Evolutionary conservation across 208 protist genomes (phyloP), one percentile per base, ranked within the genome.

Genomic region (Leptomonas seymouri): DNA sequence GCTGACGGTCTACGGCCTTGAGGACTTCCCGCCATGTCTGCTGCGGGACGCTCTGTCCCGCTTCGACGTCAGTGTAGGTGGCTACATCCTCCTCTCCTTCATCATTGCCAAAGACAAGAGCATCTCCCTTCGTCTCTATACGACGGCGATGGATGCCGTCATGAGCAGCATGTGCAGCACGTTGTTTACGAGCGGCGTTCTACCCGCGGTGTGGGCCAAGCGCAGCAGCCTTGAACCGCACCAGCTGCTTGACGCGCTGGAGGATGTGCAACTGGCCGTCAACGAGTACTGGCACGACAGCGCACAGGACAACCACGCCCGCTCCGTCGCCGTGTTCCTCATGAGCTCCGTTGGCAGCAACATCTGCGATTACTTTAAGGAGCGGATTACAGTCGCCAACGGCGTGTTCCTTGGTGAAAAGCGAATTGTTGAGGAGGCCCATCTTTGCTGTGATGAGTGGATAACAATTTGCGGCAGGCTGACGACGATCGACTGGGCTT

Each of bases 271-370:
- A 66, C 46, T 92, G 42, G 46, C 81, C 46, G 93, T 97, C 69
- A 85, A 66, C 49, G 90, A 95, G 27, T 94, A 90, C 78, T 97
- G 90, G 89, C 83, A 75, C 49, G 90, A 90, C 70, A 92, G 86
- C 80, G 80, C 84, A 23, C 87, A 95, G 74, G 89, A 95, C 67
- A 72, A 85, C 45, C 86, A 90, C 65, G 77, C 86, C 14, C 80
- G 81, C 42, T 76, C 87, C 15, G 77, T 95, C 41, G 66, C 74
- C 14, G 80, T 82, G 12, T 95, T 94, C 63, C 76, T 97, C 21
- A 89, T 97, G 90, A 88, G 65, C 62, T 76, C 82, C 39, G 82
- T 97, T 36, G 87, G 93, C 21, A 67, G 71, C 25, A 82, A 87
- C 48, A 62, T 97, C n/a, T 80, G 83, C 31, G 63, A 78, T 20